Evolutionary conservation across 371 early-diverging fungal species (phyloP).

Genomic region (Mucor indicus): DNA sequence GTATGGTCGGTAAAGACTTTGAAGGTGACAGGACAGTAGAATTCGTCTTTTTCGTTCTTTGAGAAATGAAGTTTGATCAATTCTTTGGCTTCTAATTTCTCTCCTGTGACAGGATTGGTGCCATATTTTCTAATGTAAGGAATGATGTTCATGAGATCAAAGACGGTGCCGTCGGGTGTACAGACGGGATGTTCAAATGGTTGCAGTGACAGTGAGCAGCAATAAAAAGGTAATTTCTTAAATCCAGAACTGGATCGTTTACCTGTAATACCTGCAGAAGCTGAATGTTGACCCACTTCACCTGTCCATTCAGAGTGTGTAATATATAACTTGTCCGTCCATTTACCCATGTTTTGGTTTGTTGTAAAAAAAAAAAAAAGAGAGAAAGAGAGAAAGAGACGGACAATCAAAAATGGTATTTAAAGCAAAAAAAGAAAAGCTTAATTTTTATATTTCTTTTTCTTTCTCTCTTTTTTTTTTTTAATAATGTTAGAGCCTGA

Average conservation of each 20-base stretch:
- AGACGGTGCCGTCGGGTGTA: slow-evolving; percentile 83
- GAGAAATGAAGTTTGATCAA: slow-evolving; percentile 76
- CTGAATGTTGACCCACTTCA: slow-evolving; percentile 71
- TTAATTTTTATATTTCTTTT: too few relatives aligned
- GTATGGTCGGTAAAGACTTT: slow-evolving; percentile 85
- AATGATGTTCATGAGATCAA: slow-evolving; percentile 83
- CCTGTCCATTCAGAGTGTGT: slow-evolving; percentile 91
- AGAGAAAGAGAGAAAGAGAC: not conserved
- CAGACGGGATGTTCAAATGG: slow-evolving; percentile 89
- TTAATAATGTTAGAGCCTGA: slow-evolving; percentile 24
- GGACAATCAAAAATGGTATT: not conserved
- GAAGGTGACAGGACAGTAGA: slow-evolving; percentile 87
- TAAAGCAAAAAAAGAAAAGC: not conserved
- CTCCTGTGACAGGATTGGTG: slow-evolving; percentile 88
- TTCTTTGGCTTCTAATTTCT: slow-evolving; percentile 67
- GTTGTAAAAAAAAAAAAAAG: slow-evolving; percentile 1
- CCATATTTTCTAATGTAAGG: slow-evolving; percentile 84
- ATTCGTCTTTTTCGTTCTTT: slow-evolving; percentile 81
- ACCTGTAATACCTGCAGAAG: slow-evolving; percentile 52
- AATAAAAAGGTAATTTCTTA: slow-evolving; percentile 77
- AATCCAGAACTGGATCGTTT: slow-evolving; percentile 36
- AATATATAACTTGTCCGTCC: slow-evolving; percentile 68
- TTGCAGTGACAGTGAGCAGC: slow-evolving; percentile 83
- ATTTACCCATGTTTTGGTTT: slow-evolving; percentile 17
- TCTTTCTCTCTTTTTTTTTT: slow-evolving; percentile 3